Conservation (phyloP, 768 basidiomycete genomes). For the Boletus vermiculosoides region DNA sequence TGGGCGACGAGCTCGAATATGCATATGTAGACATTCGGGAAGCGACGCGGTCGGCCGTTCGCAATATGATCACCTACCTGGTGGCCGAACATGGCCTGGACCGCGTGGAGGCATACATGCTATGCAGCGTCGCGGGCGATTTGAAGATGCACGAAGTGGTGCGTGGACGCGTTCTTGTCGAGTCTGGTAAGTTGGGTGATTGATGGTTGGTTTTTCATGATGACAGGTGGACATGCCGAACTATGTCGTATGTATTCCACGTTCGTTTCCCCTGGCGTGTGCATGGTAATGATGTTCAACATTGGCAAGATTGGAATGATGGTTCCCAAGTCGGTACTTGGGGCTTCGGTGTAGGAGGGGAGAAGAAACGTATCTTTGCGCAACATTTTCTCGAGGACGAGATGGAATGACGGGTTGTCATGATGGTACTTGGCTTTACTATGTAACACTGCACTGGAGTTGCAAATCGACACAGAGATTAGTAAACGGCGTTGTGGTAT, state of each 20-base stretch:
- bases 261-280: neutral
- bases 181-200: neutral
- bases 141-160: constrained; percentile 62
- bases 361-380: neutral
- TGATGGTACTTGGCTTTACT: neutral
- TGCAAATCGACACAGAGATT: neutral
- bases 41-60: constrained; percentile 54
- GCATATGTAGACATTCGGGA: constrained; percentile 44
- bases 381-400: neutral
- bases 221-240: constrained; percentile 63
- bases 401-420: neutral
- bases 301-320: constrained; percentile 52
- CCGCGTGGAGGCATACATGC: constrained; percentile 55
- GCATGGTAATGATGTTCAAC: neutral
- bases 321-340: constrained; percentile 47
- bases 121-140: constrained; percentile 60
- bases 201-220: neutral
- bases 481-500: too few relatives aligned
- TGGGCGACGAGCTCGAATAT: neutral
- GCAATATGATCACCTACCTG: constrained; percentile 57
- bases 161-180: constrained; percentile 2
- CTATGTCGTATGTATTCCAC: constrained; percentile 46
- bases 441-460: neutral
- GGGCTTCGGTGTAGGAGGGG: neutral
- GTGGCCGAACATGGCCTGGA: constrained; percentile 41